Evolutionary conservation across 306 rosid genomes (phyloP).

Genomic region (Luffa aegyptiaca): DNA sequence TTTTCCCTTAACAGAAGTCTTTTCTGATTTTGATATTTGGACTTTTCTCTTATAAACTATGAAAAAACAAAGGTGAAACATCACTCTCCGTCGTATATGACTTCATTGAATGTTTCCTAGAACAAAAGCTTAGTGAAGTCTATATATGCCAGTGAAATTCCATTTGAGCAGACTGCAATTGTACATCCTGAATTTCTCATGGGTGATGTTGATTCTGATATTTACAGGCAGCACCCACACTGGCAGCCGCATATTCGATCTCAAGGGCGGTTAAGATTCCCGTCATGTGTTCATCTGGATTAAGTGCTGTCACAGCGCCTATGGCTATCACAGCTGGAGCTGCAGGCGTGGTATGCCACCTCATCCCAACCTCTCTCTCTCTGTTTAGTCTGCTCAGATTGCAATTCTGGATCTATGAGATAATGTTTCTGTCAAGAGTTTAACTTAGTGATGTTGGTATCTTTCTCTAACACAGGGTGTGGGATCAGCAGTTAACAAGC

Average conservation of each 20-base stretch:
- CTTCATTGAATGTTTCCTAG: not conserved
- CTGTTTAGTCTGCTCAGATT: not conserved
- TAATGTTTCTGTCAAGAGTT: not conserved
- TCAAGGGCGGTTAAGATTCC: conserved; percentile 84
- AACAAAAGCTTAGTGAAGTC: not conserved
- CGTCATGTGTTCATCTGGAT: conserved; percentile 81
- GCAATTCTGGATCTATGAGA: not conserved
- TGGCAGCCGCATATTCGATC: conserved; percentile 85
- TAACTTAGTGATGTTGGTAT: not conserved
- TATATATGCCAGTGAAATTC: not conserved
- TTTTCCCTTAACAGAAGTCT: not conserved
- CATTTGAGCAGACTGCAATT: not conserved
- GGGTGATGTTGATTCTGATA: not conserved
- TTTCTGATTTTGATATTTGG: not conserved
- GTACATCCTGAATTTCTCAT: not conserved
- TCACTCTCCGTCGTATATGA: not conserved
- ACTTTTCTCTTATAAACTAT: not conserved
- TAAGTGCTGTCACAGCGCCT: conserved; percentile 80
- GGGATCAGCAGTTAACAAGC: conserved; percentile 84
- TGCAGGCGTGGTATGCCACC: conserved; percentile 70
- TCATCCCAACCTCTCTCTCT: not conserved
- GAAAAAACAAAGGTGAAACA: not conserved
- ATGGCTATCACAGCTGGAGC: conserved; percentile 96
- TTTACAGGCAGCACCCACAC: conserved; percentile 73
- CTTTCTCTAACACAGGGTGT: conserved; percentile 50